Base-by-base conservation (phyloP, 1,139 yeast genomes). In the Scheffersomyces quercinus region DNA sequence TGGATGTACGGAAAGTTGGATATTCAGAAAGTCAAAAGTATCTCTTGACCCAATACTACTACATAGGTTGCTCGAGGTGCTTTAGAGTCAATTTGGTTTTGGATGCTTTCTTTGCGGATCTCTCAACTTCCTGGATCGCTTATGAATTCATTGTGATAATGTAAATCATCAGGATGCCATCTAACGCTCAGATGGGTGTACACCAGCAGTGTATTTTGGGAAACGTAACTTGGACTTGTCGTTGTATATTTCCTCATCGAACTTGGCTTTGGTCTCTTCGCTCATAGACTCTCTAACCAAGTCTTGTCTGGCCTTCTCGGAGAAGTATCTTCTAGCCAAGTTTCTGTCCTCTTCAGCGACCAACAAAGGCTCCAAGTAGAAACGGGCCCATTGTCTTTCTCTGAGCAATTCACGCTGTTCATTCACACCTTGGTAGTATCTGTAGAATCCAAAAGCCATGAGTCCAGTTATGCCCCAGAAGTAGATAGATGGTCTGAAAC, bases 291-390 rank as follows among this genome's bases (percentile, higher is more conserved):
- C 77, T 49, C 70, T 73, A 37, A 72, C 75, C 56, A 70, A 61
- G 32, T 72, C 83, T 69, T 87, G 95, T 68, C 90, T 79, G 55
- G 79, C 80, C 64, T 81, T 70, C 58, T 85, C 83, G 42, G 88
- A 81, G 55, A 70, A 73, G 51, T 79, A 79, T 60, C 96, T 79
- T 70, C 96, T 81, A 39, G 88, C 89, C 37, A 77, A 65, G 55
- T 85, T 87, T 64, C 96, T 77, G 64, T 88, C 96, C 52, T 82
- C 82, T 66, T 88, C 96, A 35, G 96, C 96, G 53, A 82, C 79
- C 46, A 88, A 75, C 52, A 87, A 72, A 3, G 96, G 96, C 55
- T 82, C 79, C 47, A 88, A 66, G 62, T 85, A 72, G 57, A 87
- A 81, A 53, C 95, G 76, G 11, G 93, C 80, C 91, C 95, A 87